Conservation (phyloP, 164 flowering plant species). For the Buxus sempervirens region DNA sequence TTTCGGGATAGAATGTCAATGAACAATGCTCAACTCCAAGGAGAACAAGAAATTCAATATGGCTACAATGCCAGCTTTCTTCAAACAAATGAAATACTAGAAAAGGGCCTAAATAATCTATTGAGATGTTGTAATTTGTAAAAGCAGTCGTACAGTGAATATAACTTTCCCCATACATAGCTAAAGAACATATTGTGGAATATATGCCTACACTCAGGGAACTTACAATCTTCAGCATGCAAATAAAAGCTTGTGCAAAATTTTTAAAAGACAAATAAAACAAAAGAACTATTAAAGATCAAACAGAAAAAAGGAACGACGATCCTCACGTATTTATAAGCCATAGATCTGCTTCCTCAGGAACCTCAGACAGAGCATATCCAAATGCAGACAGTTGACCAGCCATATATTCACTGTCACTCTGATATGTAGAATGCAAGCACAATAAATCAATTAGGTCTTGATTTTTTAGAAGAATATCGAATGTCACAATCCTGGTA, state of each 20-base stretch:
- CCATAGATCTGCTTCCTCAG: slow-evolving; percentile 96
- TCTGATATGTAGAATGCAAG: slow-evolving; percentile 37
- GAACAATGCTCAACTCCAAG: too few species aligned
- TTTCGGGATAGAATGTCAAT: too few species aligned
- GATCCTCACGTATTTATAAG: slow-evolving; percentile 79
- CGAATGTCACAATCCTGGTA: background rate
- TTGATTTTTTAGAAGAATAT: background rate
- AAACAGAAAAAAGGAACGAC: background rate
- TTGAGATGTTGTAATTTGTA: too few species aligned
- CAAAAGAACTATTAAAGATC: background rate
- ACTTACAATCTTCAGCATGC: background rate
- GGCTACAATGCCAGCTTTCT: too few species aligned
- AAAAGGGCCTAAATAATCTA: too few species aligned
- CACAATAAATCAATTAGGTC: background rate
- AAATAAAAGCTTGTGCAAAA: background rate
- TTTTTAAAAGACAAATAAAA: background rate
- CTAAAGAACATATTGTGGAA: too few species aligned
- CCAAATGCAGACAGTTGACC: slow-evolving; percentile 99
- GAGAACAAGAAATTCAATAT: too few species aligned
- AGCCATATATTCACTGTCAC: slow-evolving; percentile 99
- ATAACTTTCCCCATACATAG: too few species aligned
- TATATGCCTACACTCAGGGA: too few species aligned
- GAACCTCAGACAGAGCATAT: slow-evolving; percentile 65
- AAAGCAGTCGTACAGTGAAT: too few species aligned
- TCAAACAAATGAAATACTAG: too few species aligned